Percentiles rank a stretch among this genome's conserved stretches.
Conservation (phyloP, 306 rosid species). For the Lathyrus sativus region DNA sequence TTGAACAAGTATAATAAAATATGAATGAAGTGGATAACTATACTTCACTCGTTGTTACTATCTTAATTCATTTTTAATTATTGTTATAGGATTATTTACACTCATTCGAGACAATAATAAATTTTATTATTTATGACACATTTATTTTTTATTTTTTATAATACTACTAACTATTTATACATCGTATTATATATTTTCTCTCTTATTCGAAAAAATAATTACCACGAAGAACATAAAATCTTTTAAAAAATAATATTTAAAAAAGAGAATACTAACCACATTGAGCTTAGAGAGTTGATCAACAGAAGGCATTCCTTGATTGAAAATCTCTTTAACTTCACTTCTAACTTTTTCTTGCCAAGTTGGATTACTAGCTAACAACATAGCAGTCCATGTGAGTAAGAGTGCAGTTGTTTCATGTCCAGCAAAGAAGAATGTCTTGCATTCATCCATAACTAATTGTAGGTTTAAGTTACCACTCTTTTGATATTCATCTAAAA, state of each 20-base stretch:
- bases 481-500: slow-evolving; percentile 67
- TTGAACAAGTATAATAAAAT: not conserved
- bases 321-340: slow-evolving; percentile 59
- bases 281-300: slow-evolving; percentile 78
- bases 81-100: too few relatives aligned
- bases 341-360: slow-evolving; percentile 81
- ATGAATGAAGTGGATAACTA: slow-evolving; percentile 34
- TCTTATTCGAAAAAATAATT: not conserved
- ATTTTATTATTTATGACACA: too few relatives aligned
- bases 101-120: too few relatives aligned
- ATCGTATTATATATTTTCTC: not conserved
- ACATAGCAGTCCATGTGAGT: slow-evolving; percentile 88
- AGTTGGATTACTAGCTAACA: slow-evolving; percentile 62
- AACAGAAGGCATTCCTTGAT: slow-evolving; percentile 53
- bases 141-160: not conserved
- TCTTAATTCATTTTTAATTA: too few relatives aligned
- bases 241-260: not conserved
- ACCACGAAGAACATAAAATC: too few relatives aligned
- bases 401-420: slow-evolving; percentile 89
- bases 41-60: too few relatives aligned
- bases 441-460: slow-evolving; percentile 91
- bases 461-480: slow-evolving; percentile 59
- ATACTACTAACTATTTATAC: not conserved
- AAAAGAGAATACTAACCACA: slow-evolving; percentile 45
- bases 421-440: slow-evolving; percentile 95